phyloP scores from a whole-genome alignment of 192 early-diverging fungal species.

The Gryganskiella cystojenkinii region DNA sequence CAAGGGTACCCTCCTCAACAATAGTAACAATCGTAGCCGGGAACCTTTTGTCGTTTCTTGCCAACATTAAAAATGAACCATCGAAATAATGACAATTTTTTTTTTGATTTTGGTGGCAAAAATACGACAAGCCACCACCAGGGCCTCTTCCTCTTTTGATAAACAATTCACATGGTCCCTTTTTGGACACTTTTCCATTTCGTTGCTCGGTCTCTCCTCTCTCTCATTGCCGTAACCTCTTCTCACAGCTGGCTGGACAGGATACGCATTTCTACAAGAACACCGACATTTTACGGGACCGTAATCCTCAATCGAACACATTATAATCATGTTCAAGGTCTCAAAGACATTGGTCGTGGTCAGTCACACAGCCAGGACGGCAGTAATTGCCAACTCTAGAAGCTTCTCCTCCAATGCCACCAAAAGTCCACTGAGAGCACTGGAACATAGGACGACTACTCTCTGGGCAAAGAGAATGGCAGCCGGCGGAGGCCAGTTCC shows the following conservation, averaged over 20 bases:
- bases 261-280: not conserved
- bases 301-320: not conserved
- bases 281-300: not conserved
- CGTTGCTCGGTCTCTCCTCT: not conserved
- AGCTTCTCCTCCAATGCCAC: constrained; percentile 15
- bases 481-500: constrained; percentile 12
- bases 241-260: too few relatives aligned
- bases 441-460: not conserved
- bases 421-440: not conserved
- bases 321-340: constrained; percentile 23
- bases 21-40: not conserved
- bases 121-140: not conserved
- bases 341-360: constrained; percentile 27
- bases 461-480: too few relatives aligned
- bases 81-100: not conserved
- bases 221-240: not conserved
- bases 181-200: constrained; percentile 1
- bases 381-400: not conserved
- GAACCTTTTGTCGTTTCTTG: too few relatives aligned
- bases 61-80: not conserved
- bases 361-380: constrained; percentile 14
- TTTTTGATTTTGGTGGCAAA: not conserved
- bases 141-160: not conserved
- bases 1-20: constrained; percentile 43
- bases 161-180: not conserved